Conservation (phyloP, 1,284 basidiomycete species). For the Irpex lacteus region DNA sequence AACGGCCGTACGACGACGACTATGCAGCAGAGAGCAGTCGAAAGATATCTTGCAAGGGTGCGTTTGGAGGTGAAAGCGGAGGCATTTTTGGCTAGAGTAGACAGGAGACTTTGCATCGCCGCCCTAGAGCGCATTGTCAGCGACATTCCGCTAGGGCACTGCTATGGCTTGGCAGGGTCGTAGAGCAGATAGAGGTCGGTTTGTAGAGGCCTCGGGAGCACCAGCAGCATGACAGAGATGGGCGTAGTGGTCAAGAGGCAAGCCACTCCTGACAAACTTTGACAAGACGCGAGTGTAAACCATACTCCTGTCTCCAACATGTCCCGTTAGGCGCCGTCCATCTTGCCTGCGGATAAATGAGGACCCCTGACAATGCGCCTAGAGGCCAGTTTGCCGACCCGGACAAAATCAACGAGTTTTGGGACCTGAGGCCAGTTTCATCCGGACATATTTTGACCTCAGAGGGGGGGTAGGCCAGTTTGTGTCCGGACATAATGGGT, state of each 20-base stretch:
- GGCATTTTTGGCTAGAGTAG: background rate
- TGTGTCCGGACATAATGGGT: too few species aligned
- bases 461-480: too few species aligned
- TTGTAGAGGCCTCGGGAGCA: background rate
- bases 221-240: background rate
- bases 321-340: background rate
- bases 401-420: too few species aligned
- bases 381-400: too few species aligned
- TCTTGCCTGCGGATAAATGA: too few species aligned
- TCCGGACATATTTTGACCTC: too few species aligned
- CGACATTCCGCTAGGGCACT: background rate
- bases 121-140: background rate
- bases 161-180: background rate
- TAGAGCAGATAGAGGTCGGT: background rate
- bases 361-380: too few species aligned
- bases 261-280: background rate
- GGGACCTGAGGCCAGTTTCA: too few species aligned
- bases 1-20: conserved; percentile 41
- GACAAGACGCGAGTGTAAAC: background rate
- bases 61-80: conserved; percentile 28
- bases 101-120: background rate
- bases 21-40: conserved; percentile 42
- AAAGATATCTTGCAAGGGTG: conserved; percentile 39
- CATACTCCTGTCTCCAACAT: background rate
- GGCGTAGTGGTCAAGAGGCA: background rate